Evolutionary conservation across 345 rosid species (phyloP).

Genomic region (Durio zibethinus): DNA sequence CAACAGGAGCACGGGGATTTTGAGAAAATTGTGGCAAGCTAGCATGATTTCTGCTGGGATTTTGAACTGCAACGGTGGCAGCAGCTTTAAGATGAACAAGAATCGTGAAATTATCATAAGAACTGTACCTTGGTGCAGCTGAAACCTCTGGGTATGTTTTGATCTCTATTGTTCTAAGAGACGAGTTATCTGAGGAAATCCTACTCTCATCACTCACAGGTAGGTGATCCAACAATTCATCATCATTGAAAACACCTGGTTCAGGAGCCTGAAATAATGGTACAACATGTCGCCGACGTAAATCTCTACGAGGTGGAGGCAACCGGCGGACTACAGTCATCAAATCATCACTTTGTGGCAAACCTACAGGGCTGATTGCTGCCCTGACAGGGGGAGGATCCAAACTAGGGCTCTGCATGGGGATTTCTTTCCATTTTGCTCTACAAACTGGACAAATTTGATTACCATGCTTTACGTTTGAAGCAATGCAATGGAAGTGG

Average conservation of each 20-base stretch:
- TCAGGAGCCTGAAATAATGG: slow-evolving; percentile 62
- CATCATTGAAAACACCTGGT: slow-evolving; percentile 68
- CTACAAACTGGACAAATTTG: slow-evolving; percentile 89
- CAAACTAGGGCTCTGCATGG: slow-evolving; percentile 62
- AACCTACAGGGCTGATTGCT: slow-evolving; percentile 28
- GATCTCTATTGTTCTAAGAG: slow-evolving; percentile 48
- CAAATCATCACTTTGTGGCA: slow-evolving; percentile 56
- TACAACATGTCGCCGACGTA: slow-evolving; percentile 45
- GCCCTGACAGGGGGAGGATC: slow-evolving; percentile 44
- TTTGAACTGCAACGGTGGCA: slow-evolving; percentile 33
- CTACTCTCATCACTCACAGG: slow-evolving; percentile 33
- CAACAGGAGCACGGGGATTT: slow-evolving; percentile 71
- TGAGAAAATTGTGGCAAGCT: slow-evolving; percentile 38
- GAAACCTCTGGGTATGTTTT: slow-evolving; percentile 74
- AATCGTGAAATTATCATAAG: slow-evolving; percentile 59
- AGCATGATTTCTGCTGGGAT: slow-evolving; percentile 30
- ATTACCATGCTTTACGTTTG: slow-evolving; percentile 80
- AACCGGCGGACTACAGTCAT: slow-evolving; percentile 48
- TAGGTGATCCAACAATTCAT: slow-evolving; percentile 62
- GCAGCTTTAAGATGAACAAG: slow-evolving; percentile 83
- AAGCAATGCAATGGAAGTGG: slow-evolving; percentile 93
- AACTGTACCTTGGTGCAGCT: slow-evolving; percentile 42
- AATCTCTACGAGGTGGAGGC: slow-evolving; percentile 56
- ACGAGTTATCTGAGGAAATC: slow-evolving; percentile 25
- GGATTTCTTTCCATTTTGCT: slow-evolving; percentile 88